These are phyloP conservation scores for Leccinum barrowsii DNA, from an alignment of 768 basidiomycete genomes.

Conservation along the genomic window DNA sequence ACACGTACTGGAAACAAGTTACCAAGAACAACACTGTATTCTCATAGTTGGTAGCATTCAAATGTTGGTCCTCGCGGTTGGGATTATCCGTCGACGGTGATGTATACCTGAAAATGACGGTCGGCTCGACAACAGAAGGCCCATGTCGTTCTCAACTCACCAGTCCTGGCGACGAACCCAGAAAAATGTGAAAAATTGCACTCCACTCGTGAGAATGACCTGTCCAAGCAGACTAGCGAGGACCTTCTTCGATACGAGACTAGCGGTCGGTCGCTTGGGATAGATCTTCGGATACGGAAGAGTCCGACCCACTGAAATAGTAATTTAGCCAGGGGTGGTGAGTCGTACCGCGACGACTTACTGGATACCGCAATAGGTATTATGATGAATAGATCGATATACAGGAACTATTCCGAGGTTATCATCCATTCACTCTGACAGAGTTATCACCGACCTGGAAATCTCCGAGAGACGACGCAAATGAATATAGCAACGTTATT, in stretches of 20 bases:
- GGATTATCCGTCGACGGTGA: conserved; percentile 53
- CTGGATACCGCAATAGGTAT: conserved; percentile 96
- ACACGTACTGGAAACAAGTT: conserved; percentile 97
- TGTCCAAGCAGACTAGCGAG: conserved; percentile 92
- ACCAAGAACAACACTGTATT: conserved; percentile 90
- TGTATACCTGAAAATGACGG: conserved; percentile 57
- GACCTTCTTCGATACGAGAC: conserved; percentile 93
- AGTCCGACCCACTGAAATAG: conserved; percentile 82
- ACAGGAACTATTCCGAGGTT: conserved; percentile 65
- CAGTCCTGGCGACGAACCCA: conserved; percentile 86
- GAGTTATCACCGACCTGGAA: conserved; percentile 65
- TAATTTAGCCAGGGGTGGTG: conserved; percentile 2
- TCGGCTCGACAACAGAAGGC: not conserved
- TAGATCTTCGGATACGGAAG: conserved; percentile 84
- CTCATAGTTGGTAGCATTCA: conserved; percentile 86
- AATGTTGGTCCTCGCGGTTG: conserved; percentile 56
- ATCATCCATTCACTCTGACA: conserved; percentile 7
- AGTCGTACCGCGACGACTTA: conserved; percentile 39
- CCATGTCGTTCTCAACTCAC: conserved; percentile 37
- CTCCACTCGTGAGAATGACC: conserved; percentile 74
- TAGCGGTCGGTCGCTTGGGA: conserved; percentile 90
- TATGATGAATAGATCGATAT: conserved; percentile 97
- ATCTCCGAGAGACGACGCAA: conserved; percentile 93
- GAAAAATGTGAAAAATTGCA: conserved; percentile 85
- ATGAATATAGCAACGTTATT: conserved; percentile 91